Evolutionary conservation across 768 basidiomycete species (phyloP), one percentile per base, ranked within the genome.

Genomic region (Coprinopsis sp.): DNA sequence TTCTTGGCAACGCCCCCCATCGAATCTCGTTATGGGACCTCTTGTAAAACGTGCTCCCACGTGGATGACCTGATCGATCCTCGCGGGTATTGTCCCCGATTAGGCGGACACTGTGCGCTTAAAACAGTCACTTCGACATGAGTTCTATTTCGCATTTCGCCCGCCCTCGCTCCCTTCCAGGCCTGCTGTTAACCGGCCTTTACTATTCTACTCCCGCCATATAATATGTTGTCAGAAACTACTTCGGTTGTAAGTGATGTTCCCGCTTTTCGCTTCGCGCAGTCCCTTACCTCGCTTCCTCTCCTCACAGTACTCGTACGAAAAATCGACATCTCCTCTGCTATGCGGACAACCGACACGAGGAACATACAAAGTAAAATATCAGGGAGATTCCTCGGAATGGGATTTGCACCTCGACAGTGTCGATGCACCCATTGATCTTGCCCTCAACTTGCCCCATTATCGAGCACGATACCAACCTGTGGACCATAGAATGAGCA

Each of bases 391-490:
- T n/a, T n/a, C n/a, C 31, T 72, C 78, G 13, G 74, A 78, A 49
- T 86, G 82, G 77, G 87, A 89, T 57, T 84, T 81, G 56, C 59
- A 72, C 39, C 67, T 85, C 53, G 76, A 84, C 51, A 70, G 72
- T 13, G 70, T 73, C 10, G 64, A 70, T 47, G 61, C 68, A 27
- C 64, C 79, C 10, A 67, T 87, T 48, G 83, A 89, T 56, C 58
- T 85, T 43, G 78, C 82, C 19, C 76, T 90, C 38, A 74, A 79
- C 19, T 69, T 90, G 37, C 87, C 87, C 1, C 87, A 89, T 57
- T 87, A 87, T 57, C 85, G 87, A 33, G 86, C 87, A 10, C 77
- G 78, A 29, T 68, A 78, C 53, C 85, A 89, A 56, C 87, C 87
- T 0, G 61, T 84, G 23, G 76, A 81, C 31, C 81, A 88, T 62